Conservation (phyloP, 2,329 filamentous ascomycete genomes). For the Hypoxylon sp. region DNA sequence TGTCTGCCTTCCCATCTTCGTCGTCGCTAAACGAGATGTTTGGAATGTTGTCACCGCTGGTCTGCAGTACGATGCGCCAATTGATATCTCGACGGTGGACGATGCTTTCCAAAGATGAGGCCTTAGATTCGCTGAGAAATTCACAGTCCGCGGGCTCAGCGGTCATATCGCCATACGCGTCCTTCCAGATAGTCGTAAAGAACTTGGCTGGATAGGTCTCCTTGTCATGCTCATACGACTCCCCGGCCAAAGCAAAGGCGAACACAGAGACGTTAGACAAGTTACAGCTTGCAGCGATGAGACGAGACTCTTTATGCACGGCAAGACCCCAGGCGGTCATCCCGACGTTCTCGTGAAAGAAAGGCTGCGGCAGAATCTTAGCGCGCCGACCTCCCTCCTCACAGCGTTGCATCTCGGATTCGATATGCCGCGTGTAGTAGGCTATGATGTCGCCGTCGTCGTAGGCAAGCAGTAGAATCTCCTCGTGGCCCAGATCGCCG, state of each 20-base stretch:
- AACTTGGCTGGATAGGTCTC: constrained; percentile 14
- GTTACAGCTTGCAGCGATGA: constrained; percentile 89
- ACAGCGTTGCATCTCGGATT: constrained; percentile 36
- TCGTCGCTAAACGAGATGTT: constrained; percentile 61
- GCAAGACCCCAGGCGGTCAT: constrained; percentile 88
- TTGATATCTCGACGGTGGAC: constrained; percentile 54
- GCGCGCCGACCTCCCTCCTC: constrained; percentile 37
- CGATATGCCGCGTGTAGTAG: constrained; percentile 68
- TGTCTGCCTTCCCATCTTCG: constrained; percentile 56
- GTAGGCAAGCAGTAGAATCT: constrained; percentile 72
- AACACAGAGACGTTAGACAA: constrained; percentile 50
- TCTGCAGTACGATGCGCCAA: constrained; percentile 59
- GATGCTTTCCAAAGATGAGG: constrained; percentile 45
- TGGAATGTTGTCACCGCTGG: constrained; percentile 58
- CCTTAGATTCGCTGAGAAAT: too few relatives aligned
- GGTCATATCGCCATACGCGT: constrained; percentile 27
- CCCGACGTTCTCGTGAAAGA: constrained; percentile 80
- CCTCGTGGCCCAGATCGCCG: constrained; percentile 72
- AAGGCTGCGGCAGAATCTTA: constrained; percentile 46
- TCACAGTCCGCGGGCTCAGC: constrained; percentile 11
- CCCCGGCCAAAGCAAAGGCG: constrained; percentile 45
- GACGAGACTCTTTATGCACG: constrained; percentile 78
- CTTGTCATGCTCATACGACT: constrained; percentile 6
- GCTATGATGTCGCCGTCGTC: constrained; percentile 80
- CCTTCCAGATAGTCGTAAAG: constrained; percentile 36